These are phyloP conservation scores for Rutstroemia sp. DNA, from an alignment of 2,329 filamentous ascomycete species.

Conservation along the genomic window DNA sequence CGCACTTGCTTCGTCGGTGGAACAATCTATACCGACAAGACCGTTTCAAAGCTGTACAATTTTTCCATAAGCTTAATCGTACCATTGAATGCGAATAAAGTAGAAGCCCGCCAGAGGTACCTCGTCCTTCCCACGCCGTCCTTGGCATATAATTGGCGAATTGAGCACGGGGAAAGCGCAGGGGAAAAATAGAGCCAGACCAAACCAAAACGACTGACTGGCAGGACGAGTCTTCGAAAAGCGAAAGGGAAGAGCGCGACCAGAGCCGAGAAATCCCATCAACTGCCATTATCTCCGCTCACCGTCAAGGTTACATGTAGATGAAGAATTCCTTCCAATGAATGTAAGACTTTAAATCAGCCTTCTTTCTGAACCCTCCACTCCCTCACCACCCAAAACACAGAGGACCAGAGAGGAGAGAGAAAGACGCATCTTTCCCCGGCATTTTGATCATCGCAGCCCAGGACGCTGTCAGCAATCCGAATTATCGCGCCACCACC, in stretches of 20 bases:
- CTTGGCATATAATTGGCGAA: background rate
- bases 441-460: background rate
- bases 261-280: background rate
- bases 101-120: no score
- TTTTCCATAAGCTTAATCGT: conserved; percentile 3
- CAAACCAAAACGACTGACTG: no score
- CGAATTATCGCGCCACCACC: background rate
- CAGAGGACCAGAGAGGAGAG: background rate
- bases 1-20: conserved; percentile 6
- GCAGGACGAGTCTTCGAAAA: no score
- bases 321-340: background rate
- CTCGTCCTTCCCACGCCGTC: background rate
- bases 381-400: background rate
- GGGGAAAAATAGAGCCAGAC: no score
- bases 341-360: background rate
- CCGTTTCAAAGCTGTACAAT: background rate
- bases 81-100: background rate
- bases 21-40: conserved; percentile 10
- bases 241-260: background rate
- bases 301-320: background rate
- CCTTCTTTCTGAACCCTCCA: conserved; percentile 1
- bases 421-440: background rate
- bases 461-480: background rate
- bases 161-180: background rate
- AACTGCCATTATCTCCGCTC: background rate